A percentile compares a stretch with the other conserved stretches of the same genome.
Evolutionary conservation across 306 rosid genomes (phyloP).

Genomic region (Calophaca sinica): DNA sequence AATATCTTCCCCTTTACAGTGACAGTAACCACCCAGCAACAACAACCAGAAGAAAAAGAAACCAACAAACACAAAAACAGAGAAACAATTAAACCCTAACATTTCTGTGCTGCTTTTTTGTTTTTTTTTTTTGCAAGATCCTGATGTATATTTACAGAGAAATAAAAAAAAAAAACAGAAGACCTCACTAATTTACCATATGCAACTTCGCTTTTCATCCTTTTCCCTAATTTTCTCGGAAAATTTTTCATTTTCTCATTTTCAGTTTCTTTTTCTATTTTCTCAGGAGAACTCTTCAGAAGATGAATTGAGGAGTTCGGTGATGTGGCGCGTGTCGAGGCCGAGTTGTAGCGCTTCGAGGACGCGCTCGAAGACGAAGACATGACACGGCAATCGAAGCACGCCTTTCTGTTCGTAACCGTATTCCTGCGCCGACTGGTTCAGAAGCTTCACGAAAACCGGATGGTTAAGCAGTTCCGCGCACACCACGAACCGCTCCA

Average conservation of each 20-base stretch:
- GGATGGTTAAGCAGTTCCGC: conserved; percentile 91
- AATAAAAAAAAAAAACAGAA: neutral
- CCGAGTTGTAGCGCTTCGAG: conserved; percentile 78
- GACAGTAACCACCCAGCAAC: conserved; percentile 36
- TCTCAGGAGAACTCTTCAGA: conserved; percentile 50
- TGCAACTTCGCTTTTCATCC: neutral
- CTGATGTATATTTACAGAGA: conserved; percentile 63
- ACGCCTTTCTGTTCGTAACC: conserved; percentile 92
- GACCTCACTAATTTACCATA: conserved; percentile 50
- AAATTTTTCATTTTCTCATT: neutral
- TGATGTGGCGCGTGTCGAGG: conserved; percentile 56
- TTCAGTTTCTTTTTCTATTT: neutral
- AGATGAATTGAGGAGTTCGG: conserved; percentile 58
- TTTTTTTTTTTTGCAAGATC: conserved; percentile 30
- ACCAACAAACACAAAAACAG: neutral
- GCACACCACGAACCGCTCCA: conserved; percentile 77
- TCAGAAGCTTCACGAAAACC: conserved; percentile 77
- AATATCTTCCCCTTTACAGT: conserved; percentile 51
- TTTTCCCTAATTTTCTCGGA: conserved; percentile 6
- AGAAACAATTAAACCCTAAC: conserved; percentile 23
- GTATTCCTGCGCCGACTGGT: conserved; percentile 89
- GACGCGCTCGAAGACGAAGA: conserved; percentile 80
- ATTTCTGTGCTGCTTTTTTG: neutral
- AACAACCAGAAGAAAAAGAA: conserved; percentile 29
- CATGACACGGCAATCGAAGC: conserved; percentile 84